phyloP scores from a whole-genome alignment of 2,329 filamentous ascomycete species.

The Exophiala aquamarina region DNA sequence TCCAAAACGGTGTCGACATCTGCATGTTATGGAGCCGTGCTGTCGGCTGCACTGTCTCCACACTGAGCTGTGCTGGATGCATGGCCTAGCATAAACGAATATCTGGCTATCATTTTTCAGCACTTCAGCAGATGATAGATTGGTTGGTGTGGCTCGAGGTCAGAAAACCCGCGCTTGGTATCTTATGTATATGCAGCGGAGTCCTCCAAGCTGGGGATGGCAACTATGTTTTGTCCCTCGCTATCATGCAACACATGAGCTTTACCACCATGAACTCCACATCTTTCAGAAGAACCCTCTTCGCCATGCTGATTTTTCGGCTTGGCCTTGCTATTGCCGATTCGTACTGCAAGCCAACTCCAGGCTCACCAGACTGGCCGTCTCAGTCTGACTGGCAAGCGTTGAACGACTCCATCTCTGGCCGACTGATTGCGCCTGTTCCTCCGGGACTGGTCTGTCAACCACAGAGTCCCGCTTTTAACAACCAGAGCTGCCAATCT shows the following conservation, averaged over 20 bases:
- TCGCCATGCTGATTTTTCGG: slow-evolving; percentile 1
- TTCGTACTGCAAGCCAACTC: slow-evolving; percentile 25
- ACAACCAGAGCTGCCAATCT: slow-evolving; percentile 34
- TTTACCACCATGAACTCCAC: not conserved
- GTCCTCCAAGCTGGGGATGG: too few species aligned
- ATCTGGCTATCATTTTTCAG: too few species aligned
- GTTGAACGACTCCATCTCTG: slow-evolving; percentile 39
- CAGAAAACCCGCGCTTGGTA: too few species aligned
- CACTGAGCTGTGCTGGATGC: too few species aligned
- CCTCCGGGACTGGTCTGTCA: slow-evolving; percentile 51
- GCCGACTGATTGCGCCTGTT: slow-evolving; percentile 35
- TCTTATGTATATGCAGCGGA: too few species aligned
- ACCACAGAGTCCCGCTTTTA: slow-evolving; percentile 32
- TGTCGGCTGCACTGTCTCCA: too few species aligned
- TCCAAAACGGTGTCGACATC: too few species aligned
- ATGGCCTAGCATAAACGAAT: too few species aligned
- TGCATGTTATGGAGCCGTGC: too few species aligned
- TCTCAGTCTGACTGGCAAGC: slow-evolving; percentile 34
- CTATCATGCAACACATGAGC: slow-evolving; percentile 2
- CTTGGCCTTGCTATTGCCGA: slow-evolving; percentile 5
- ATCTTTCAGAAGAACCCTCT: not conserved
- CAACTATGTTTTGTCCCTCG: not conserved
- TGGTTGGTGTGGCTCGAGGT: too few species aligned
- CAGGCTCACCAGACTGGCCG: slow-evolving; percentile 35
- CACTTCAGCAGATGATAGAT: too few species aligned